These are phyloP conservation scores for Dispira simplex DNA, from an alignment of 192 early-diverging fungal genomes.

Conservation along the genomic window DNA sequence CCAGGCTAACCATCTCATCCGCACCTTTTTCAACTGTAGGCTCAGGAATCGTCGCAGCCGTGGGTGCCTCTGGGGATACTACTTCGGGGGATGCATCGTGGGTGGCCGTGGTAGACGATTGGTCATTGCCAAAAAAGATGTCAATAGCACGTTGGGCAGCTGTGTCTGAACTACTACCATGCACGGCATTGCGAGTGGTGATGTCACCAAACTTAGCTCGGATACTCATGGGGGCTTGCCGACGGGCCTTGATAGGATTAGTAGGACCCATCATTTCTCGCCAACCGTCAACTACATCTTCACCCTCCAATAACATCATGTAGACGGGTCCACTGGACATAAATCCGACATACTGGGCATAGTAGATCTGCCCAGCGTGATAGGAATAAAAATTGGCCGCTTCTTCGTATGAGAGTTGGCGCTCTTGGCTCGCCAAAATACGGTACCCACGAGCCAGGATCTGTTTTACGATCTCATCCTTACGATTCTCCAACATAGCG, in stretches of 20 bases:
- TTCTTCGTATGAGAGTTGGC: slow-evolving; percentile 20
- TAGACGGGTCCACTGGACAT: slow-evolving; percentile 33
- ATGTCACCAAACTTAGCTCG: slow-evolving; percentile 29
- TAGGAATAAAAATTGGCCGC: slow-evolving; percentile 27
- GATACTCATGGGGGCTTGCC: slow-evolving; percentile 23
- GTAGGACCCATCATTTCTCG: slow-evolving; percentile 35
- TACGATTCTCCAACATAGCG: slow-evolving; percentile 16
- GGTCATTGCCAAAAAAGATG: slow-evolving; percentile 22
- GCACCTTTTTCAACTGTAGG: background rate
- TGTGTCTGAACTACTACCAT: slow-evolving; percentile 34
- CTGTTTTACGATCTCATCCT: slow-evolving; percentile 21
- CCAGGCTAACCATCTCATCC: background rate
- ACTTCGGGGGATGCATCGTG: background rate
- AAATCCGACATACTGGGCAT: slow-evolving; percentile 22
- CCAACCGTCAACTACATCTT: slow-evolving; percentile 31
- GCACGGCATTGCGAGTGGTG: slow-evolving; percentile 31
- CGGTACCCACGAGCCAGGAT: slow-evolving; percentile 23
- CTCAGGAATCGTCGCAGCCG: background rate
- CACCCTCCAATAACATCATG: slow-evolving; percentile 28
- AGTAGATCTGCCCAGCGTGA: slow-evolving; percentile 22
- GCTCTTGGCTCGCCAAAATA: slow-evolving; percentile 24
- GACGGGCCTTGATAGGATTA: slow-evolving; percentile 19
- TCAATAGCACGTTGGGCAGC: slow-evolving; percentile 23
- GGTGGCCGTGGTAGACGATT: background rate
- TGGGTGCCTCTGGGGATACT: background rate